Conservation (phyloP, 169 alveolate genomes). For the Plasmodium vivax region DNA sequence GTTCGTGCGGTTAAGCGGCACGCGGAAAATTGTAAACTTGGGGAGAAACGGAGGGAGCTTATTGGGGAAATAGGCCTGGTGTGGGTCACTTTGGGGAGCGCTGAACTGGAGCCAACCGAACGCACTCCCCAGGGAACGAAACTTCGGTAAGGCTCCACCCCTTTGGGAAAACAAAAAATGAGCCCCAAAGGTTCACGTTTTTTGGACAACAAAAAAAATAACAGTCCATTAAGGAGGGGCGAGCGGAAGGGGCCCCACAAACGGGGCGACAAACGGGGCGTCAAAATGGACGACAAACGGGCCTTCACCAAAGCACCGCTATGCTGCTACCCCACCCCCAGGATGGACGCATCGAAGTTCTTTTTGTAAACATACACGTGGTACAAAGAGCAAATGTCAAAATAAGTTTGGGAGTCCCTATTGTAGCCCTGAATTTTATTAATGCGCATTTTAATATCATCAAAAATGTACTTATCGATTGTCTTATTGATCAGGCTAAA, state of each 20-base stretch:
- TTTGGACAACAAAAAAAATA: neutral
- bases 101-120: neutral
- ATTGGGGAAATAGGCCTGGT: neutral
- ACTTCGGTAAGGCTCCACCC: neutral
- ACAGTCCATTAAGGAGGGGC: neutral
- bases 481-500: constrained; percentile 54
- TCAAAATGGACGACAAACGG: neutral
- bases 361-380: constrained; percentile 64
- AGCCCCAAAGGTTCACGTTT: neutral
- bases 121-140: neutral
- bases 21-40: neutral
- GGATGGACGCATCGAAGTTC: constrained; percentile 56
- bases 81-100: neutral
- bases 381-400: constrained; percentile 61
- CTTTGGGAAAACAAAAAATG: neutral
- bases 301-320: neutral
- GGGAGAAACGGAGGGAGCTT: neutral
- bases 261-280: neutral
- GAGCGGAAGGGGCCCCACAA: neutral
- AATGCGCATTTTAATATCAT: constrained; percentile 40
- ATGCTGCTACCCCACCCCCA: constrained; percentile 7
- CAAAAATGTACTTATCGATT: constrained; percentile 38
- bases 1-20: neutral
- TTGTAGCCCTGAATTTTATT: constrained; percentile 59
- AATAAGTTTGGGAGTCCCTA: constrained; percentile 38